Base-by-base conservation (phyloP, 768 basidiomycete species). In the Pulveroboletus sp. region DNA sequence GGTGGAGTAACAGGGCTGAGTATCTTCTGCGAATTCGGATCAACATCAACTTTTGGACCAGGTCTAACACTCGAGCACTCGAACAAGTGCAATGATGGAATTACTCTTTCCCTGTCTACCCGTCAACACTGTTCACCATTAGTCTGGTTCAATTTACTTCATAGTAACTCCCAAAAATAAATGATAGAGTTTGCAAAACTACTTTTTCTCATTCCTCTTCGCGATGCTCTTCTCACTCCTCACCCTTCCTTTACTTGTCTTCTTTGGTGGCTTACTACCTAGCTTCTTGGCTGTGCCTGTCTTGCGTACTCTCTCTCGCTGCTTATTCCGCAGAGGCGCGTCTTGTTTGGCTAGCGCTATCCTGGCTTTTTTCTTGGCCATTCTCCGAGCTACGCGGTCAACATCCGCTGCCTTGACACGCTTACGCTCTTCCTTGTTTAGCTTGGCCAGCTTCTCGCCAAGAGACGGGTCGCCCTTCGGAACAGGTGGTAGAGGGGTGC, bases 311-410 rank as follows among this genome's bases (percentile, higher is more conserved):
- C 80, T 71, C 52, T 75, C 74, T 43, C 77, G 67, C 15, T 76
- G 74, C 62, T 75, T 78, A 24, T 60, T 69, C 50, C 66, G 63
- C 26, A 63, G 41, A 50, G 70, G 68, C 5, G 73, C 66, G 24
- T 68, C 71, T 55, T 70, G 62, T 46, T 71, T 68, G 24, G 61
- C 69, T 63, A 87, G 74, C 35, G 73, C 65, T 57, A 75, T 77
- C 56, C 84, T 75, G 31, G 82, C 78, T 69, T 86, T 87, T 71
- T 96, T 96, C 81, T 97, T 96, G 37, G 89, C 92, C 67, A 93
- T 64, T 50, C 95, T 76, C 42, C 95, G 74, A 37, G 85, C 87
- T 37, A 92, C 74, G 26, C 95, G 84, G 51, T 89, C 90, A 1
- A 82, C 76, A 65, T 98, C 86, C 21, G 77, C 62, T 3, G 84